Percentiles rank a stretch among this genome's conserved stretches.
Conservation (phyloP, 2,329 filamentous ascomycete genomes). For the Fusarium compactum region DNA sequence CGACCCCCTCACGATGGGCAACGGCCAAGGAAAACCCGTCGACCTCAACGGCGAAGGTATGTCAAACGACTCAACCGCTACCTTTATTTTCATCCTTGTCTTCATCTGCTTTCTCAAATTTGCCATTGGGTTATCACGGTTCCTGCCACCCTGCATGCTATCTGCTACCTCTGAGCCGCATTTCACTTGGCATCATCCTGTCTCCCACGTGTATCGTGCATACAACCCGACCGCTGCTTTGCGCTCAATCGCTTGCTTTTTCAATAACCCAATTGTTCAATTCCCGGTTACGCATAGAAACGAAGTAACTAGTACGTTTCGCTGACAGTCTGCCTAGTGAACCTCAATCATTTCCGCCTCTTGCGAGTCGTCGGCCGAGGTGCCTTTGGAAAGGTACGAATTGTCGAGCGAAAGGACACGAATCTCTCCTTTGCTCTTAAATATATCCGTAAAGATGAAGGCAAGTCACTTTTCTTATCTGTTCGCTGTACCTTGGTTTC, state of each 20-base stretch:
- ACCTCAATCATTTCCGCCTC: conserved; percentile 96
- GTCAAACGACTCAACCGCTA: conserved; percentile 28
- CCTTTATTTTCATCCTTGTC: neutral
- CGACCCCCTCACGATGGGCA: conserved; percentile 76
- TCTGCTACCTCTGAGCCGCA: conserved; percentile 33
- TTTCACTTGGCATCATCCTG: conserved; percentile 35
- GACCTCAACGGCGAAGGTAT: conserved; percentile 92
- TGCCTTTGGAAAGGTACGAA: conserved; percentile 98
- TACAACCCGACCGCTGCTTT: conserved; percentile 21
- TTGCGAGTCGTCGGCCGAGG: conserved; percentile 96
- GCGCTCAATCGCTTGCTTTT: neutral
- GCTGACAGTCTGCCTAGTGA: conserved; percentile 69
- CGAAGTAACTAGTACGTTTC: neutral
- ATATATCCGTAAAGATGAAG: conserved; percentile 99
- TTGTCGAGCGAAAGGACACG: conserved; percentile 97
- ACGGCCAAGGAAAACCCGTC: conserved; percentile 93
- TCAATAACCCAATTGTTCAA: neutral
- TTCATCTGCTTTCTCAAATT: conserved; percentile 4
- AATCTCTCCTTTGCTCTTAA: conserved; percentile 94
- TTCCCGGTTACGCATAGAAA: neutral
- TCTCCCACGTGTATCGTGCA: conserved; percentile 45
- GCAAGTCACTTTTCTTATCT: conserved; percentile 60
- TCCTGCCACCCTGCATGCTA: conserved; percentile 20
- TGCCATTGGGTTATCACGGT: conserved; percentile 15
- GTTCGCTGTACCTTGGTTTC: neutral